phyloP scores from a whole-genome alignment of 2,329 filamentous ascomycete species.

The Cercospora berteroae region DNA sequence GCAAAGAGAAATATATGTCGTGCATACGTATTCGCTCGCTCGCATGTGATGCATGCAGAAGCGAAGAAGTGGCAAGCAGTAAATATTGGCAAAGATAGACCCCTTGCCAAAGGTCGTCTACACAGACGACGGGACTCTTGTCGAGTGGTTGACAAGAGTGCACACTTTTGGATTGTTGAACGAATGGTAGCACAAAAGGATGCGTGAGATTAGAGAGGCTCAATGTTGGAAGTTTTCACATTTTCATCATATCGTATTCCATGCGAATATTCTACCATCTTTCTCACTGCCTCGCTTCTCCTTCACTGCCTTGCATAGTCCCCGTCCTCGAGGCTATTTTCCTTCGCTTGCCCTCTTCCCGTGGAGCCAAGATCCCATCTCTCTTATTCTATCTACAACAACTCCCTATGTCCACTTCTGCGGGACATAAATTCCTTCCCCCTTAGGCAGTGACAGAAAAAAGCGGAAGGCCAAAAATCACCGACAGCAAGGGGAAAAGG shows the following conservation, averaged over 20 bases:
- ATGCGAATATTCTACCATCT: not conserved
- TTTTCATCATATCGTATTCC: not conserved
- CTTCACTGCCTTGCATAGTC: not conserved
- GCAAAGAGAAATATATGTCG: not conserved
- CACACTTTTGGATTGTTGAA: not conserved
- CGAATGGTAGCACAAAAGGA: not conserved
- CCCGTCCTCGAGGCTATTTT: not conserved
- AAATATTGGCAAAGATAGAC: not conserved
- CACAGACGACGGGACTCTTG: not conserved
- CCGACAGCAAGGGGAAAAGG: not conserved
- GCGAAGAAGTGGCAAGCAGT: not conserved
- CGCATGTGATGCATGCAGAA: not conserved
- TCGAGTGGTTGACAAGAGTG: not conserved
- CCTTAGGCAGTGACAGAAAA: not conserved
- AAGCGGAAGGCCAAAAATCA: not conserved
- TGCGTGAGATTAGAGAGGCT: not conserved
- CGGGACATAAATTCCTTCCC: not conserved
- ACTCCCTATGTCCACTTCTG: not conserved
- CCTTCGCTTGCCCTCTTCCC: not conserved
- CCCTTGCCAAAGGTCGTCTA: not conserved
- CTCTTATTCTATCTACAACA: not conserved
- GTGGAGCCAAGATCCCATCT: not conserved
- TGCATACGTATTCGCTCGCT: not conserved
- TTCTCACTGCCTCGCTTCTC: not conserved
- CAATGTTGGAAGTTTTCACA: not conserved